phyloP scores from a whole-genome alignment of 805 yeast genomes.

The Candida anglica region DNA sequence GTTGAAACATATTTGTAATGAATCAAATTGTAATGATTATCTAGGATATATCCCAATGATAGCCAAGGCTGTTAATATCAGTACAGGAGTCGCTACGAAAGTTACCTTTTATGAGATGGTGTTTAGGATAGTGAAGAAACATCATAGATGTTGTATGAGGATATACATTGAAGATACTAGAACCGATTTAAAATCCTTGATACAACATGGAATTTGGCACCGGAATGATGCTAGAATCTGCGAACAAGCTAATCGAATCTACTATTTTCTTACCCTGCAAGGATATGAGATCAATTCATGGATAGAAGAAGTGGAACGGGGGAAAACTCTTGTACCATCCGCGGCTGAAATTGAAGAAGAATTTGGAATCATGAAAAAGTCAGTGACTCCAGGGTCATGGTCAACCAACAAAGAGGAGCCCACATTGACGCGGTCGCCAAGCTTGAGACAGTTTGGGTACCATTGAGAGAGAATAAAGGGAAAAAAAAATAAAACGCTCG shows the following conservation, averaged over 20 bases:
- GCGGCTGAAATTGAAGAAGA: not conserved
- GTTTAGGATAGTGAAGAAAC: slow-evolving; percentile 17
- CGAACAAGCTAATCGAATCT: slow-evolving; percentile 19
- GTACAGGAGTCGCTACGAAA: slow-evolving; percentile 12
- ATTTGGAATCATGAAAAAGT: not conserved
- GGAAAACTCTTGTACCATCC: slow-evolving; percentile 7
- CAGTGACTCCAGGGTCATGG: slow-evolving; percentile 4
- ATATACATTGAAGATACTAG: slow-evolving; percentile 21
- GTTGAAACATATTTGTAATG: slow-evolving; percentile 8
- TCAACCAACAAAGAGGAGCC: not conserved
- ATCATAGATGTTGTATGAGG: slow-evolving; percentile 30
- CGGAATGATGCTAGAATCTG: slow-evolving; percentile 18
- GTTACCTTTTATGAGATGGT: slow-evolving; percentile 23
- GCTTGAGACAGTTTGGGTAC: slow-evolving; percentile 1
- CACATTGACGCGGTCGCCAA: not conserved
- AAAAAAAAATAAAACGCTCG: no score
- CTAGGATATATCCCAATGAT: slow-evolving; percentile 28
- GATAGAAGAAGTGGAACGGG: slow-evolving; percentile 11
- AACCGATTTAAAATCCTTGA: slow-evolving; percentile 19
- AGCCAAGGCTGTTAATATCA: slow-evolving; percentile 26
- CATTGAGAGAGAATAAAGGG: not conserved
- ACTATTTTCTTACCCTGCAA: slow-evolving; percentile 10
- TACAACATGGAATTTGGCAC: slow-evolving; percentile 33
- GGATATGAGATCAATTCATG: slow-evolving; percentile 7
- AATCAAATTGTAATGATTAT: slow-evolving; percentile 26